Percentiles rank a stretch among this genome's conserved stretches.
These are phyloP conservation scores for Plectosphaerella cucumerina DNA, from an alignment of 2,329 filamentous ascomycete species.

Conservation along the genomic window DNA sequence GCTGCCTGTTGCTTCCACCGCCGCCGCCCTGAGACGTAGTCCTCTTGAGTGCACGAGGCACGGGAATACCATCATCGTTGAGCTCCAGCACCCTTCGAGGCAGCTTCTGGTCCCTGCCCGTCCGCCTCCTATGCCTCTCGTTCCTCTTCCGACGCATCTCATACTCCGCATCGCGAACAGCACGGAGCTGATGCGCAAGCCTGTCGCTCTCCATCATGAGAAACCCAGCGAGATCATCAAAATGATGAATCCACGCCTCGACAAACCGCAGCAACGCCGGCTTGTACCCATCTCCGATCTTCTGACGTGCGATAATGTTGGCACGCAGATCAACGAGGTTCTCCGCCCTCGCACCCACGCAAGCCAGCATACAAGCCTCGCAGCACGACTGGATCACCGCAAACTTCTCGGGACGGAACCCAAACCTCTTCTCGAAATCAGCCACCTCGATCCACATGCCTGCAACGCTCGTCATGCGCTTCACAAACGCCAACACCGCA, in stretches of 20 bases:
- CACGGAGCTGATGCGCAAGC: constrained; percentile 5
- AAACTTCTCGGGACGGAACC: constrained; percentile 19
- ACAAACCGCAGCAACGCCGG: constrained; percentile 36
- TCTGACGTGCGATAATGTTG: constrained; percentile 33
- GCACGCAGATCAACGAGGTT: constrained; percentile 42
- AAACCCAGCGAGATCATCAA: constrained; percentile 12
- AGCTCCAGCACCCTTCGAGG: too few species aligned
- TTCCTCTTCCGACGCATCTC: too few species aligned
- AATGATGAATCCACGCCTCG: constrained; percentile 37
- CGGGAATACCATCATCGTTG: too few species aligned
- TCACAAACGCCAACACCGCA: constrained; percentile 19
- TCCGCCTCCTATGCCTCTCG: too few species aligned
- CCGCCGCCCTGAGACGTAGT: too few species aligned
- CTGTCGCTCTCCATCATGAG: constrained; percentile 3
- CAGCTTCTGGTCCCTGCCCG: too few species aligned
- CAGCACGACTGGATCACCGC: constrained; percentile 32
- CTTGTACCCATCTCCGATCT: background rate
- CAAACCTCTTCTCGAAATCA: constrained; percentile 30
- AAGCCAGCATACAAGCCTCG: constrained; percentile 49
- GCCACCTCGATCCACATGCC: constrained; percentile 33
- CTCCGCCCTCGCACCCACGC: constrained; percentile 37
- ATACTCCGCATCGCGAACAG: constrained; percentile 1
- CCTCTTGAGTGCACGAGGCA: too few species aligned
- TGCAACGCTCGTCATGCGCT: constrained; percentile 25
- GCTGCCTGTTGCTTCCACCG: too few species aligned